phyloP scores from a whole-genome alignment of 106 monocot genomes.

The Dendrobium catenatum region DNA sequence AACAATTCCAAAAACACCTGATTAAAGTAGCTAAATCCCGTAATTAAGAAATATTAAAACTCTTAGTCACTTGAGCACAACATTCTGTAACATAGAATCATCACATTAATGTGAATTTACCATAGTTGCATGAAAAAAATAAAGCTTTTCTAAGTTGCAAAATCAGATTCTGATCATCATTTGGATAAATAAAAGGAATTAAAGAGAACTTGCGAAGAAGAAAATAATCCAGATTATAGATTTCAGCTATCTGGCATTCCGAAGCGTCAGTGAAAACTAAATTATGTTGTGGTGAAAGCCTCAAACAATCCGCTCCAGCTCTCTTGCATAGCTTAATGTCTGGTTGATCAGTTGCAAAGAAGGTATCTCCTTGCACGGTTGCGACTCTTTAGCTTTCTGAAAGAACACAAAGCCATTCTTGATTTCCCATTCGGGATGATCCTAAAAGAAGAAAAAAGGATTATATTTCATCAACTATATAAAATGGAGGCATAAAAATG shows the following conservation, averaged over 20 bases:
- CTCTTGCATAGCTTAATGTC: slow-evolving; percentile 88
- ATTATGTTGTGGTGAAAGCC: not conserved
- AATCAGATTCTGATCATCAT: not conserved
- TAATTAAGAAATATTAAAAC: too few species aligned
- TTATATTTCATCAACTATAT: too few species aligned
- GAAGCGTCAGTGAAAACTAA: not conserved
- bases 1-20: too few species aligned
- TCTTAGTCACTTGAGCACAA: too few species aligned
- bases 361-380: slow-evolving; percentile 90
- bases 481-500: too few species aligned
- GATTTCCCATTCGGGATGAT: slow-evolving; percentile 46
- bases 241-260: not conserved
- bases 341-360: slow-evolving; percentile 89
- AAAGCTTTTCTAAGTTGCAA: not conserved
- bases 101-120: too few species aligned
- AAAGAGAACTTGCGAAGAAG: not conserved
- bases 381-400: slow-evolving; percentile 78
- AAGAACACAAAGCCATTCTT: slow-evolving; percentile 53
- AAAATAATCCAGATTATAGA: not conserved
- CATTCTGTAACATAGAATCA: too few species aligned
- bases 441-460: slow-evolving; percentile 16
- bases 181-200: not conserved
- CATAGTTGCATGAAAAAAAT: too few species aligned
- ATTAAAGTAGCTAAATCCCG: too few species aligned
- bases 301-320: slow-evolving; percentile 78